Conservation (phyloP, 192 early-diverging fungal genomes). For the Anaeromyces robustus region DNA sequence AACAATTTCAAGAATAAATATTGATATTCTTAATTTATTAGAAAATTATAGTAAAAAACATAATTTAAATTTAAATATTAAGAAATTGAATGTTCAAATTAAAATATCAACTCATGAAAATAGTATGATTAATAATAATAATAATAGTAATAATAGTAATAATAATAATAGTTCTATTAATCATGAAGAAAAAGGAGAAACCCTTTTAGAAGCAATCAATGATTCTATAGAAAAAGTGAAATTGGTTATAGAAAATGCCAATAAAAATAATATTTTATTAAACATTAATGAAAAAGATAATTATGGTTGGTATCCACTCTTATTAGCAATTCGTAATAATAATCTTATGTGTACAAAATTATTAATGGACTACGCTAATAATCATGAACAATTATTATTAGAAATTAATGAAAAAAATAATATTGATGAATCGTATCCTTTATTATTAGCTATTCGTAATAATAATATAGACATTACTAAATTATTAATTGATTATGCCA, state of each 20-base stretch:
- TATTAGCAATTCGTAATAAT: not conserved
- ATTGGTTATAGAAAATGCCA: not conserved
- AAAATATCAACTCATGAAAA: no score
- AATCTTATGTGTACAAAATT: not conserved
- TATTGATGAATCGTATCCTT: not conserved
- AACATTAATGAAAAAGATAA: not conserved
- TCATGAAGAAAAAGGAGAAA: no score
- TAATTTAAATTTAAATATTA: no score
- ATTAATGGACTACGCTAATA: not conserved
- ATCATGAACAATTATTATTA: not conserved
- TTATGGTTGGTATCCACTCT: not conserved
- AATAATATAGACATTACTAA: not conserved
- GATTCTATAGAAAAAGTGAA: no score
- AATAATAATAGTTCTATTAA: no score
- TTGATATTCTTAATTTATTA: no score
- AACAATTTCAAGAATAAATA: no score
- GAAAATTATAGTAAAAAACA: no score
- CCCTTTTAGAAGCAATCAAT: no score
- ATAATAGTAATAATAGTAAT: no score
- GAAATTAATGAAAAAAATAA: not conserved
- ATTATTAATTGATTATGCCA: not conserved
- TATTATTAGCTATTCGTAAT: not conserved
- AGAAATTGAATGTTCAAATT: no score
- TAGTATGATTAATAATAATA: no score
- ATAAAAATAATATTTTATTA: not conserved